Evolutionary conservation across 73 alveolate species (phyloP).

Genomic region (Effrenium voratum): DNA sequence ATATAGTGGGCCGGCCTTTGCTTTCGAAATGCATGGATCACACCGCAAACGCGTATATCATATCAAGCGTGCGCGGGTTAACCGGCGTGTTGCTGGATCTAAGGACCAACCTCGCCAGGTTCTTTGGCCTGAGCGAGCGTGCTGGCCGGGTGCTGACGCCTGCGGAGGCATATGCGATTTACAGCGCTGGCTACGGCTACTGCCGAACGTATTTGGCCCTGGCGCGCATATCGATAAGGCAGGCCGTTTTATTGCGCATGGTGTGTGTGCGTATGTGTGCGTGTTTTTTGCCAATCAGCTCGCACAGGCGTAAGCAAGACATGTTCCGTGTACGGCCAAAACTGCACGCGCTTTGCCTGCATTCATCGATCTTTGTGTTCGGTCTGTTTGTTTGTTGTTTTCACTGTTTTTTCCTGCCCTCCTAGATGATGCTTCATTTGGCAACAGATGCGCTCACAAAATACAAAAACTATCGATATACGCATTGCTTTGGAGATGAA

Average conservation of each 20-base stretch:
- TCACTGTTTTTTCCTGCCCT: background rate
- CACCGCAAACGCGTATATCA: background rate
- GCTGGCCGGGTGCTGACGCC: background rate
- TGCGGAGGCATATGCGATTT: background rate
- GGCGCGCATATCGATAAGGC: background rate
- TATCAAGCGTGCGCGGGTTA: background rate
- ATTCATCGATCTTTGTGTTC: background rate
- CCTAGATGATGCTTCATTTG: conserved; percentile 28
- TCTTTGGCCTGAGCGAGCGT: conserved; percentile 32
- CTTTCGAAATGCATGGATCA: background rate
- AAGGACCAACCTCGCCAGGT: background rate
- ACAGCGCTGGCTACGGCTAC: background rate
- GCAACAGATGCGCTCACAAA: background rate
- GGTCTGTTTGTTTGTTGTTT: background rate
- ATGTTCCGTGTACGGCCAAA: conserved; percentile 14
- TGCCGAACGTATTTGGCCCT: background rate
- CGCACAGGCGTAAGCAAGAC: conserved; percentile 10
- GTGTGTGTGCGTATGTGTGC: background rate
- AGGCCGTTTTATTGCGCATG: background rate
- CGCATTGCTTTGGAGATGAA: conserved; percentile 23
- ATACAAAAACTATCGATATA: background rate
- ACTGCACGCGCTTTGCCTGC: background rate
- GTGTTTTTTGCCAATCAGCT: background rate
- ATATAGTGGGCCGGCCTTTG: background rate
- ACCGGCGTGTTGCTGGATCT: background rate